Evolutionary conservation across 2,329 filamentous ascomycete species (phyloP), one percentile per base, ranked within the genome.

Genomic region (Hymenoscyphus linearis): DNA sequence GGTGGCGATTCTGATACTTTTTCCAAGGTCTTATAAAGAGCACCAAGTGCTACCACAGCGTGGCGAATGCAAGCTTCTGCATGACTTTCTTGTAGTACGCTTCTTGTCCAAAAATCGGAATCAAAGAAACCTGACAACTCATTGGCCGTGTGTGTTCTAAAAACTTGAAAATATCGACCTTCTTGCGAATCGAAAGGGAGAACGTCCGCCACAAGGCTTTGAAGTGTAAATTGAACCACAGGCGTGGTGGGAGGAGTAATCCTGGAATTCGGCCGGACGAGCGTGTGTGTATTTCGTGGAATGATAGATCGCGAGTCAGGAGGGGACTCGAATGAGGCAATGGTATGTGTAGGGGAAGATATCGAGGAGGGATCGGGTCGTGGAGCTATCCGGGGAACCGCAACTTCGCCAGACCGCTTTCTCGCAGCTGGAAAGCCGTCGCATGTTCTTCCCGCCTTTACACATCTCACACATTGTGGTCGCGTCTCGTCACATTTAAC

Each of bases 101-200:
- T 80, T 52, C 80, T 77, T 0, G 80, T 85, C 86, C 86, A 89
- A 69, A 89, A 89, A 1, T 80, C 77, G 22, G 80, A 82, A 69
- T 88, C 83, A 63, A 89, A 89, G 70, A 85, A 88, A 13, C 86
- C 85, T 0, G 85, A 87, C 6, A 89, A 75, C 67, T 87, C 84
- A 54, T 75, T 81, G 1, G 85, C 83, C 0, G 86, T 87, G 52
- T 83, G 82, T 27, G 80, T 76, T 50, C 81, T 80, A 67, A 88
- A 88, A 13, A 87, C 74, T 60, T 85, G 79, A 68, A 87, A 87
- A 67, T 87, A 87, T 55, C 80, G 78, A 18, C 76, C 78, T 63
- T 88, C 85, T 55, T 77, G 75, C 4, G 77, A 74, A 58, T 76
- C 74, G 34, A 86, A 78, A 7, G 79, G 74, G n/a, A 85, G 73